Base-by-base conservation (phyloP, 2,329 filamentous ascomycete genomes). In the Fusarium paranaense region DNA sequence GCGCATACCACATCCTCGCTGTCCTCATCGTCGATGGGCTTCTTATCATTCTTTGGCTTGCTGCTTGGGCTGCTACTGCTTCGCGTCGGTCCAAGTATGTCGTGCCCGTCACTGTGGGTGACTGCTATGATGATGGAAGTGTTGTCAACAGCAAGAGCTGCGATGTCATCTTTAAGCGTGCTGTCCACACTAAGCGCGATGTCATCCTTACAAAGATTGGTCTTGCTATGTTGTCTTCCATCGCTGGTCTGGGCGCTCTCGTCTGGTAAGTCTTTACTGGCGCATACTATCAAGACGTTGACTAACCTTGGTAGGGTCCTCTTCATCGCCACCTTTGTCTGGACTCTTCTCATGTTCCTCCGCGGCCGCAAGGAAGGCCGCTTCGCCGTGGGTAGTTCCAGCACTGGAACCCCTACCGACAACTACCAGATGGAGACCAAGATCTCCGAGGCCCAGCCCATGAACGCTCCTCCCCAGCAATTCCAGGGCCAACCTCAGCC, bases 31-130 rank as follows among this genome's bases (percentile, higher is more conserved):
- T 88, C 25, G 86, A 88, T 54, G 81, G 76, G 5, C 78, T 87
- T 50, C 80, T 88, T 78, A 74, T 85, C 56, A 73, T 88, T 65
- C 81, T 88, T 62, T 88, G 87, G 87, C 83, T 88, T 20, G 81
- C 85, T 0, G 81, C 83, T n/a, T 84, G 80, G 67, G 82, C 82
- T 18, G 81, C 85, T 30, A 81, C 81, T 16, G 86, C 86, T 10
- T 81, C 83, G 22, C 79, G 75, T 61, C 83, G 86, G 33, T 80
- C 81, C 37, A 69, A 69, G 20, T 87, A 85, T 75, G 77, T 71
- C 5, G 80, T 82, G 59, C 70, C 71, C 10, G 76, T 82, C 16
- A 60, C 40, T 5, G 82, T 84, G 4, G 72, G 40, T 11, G 78
- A 77, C 3, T 83, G 81, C 64, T 80, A 76, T 68, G 75, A 80